These are phyloP conservation scores for Penicillium tannophilum DNA, from an alignment of 495 filamentous ascomycete species.

Conservation along the genomic window DNA sequence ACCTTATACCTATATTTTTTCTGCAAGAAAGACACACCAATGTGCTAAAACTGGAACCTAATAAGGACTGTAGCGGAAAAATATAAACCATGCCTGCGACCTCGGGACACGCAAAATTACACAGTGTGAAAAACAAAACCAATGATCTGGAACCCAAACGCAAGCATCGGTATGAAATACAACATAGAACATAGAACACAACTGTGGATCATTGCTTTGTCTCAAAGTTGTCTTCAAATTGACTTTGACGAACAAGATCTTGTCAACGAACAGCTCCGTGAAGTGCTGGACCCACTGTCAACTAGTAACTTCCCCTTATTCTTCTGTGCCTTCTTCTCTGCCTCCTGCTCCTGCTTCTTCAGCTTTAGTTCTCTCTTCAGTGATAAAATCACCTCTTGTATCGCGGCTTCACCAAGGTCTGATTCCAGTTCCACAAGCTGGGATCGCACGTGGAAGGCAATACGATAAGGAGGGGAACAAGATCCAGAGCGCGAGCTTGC, in stretches of 20 bases:
- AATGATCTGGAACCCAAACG: background rate
- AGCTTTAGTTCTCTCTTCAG: background rate
- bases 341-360: background rate
- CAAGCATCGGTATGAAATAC: background rate
- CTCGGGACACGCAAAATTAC: background rate
- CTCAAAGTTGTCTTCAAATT: background rate
- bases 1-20: background rate
- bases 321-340: background rate
- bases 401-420: background rate
- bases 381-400: background rate
- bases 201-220: background rate
- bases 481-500: conserved; percentile 1
- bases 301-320: background rate
- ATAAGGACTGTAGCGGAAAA: background rate
- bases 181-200: background rate
- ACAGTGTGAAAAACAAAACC: background rate
- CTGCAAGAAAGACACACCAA: background rate
- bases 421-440: background rate
- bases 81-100: background rate
- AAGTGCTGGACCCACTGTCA: background rate
- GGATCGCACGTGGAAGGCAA: background rate
- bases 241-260: background rate
- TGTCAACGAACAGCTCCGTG: conserved; percentile 3
- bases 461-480: conserved; percentile 1
- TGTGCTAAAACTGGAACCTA: background rate